A percentile compares a stretch with the other conserved stretches of the same genome.
These are phyloP conservation scores for Skeletonema tropicum DNA, from an alignment of 108 stramenopile genomes.

Conservation along the genomic window DNA sequence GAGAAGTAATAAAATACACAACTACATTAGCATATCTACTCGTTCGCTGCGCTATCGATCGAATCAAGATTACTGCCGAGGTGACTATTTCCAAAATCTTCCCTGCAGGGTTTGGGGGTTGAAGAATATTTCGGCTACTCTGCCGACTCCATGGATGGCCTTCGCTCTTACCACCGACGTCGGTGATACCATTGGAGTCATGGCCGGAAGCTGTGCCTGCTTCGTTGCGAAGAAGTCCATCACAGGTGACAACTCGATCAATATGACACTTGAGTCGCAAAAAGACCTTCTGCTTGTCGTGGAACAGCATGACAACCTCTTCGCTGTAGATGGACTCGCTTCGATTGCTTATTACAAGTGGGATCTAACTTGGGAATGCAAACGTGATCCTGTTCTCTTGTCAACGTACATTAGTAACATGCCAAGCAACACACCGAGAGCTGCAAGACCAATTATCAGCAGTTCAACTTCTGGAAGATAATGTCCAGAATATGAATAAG, in stretches of 20 bases:
- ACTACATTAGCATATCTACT: no score
- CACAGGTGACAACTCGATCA: constrained; percentile 40
- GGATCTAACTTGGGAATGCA: no score
- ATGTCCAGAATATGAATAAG: no score
- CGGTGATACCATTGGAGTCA: constrained; percentile 77
- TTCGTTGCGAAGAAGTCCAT: constrained; percentile 64
- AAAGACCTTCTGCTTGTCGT: constrained; percentile 76
- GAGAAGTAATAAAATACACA: no score
- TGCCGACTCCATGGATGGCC: constrained; percentile 57
- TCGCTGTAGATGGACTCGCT: no score
- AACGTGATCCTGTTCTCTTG: no score
- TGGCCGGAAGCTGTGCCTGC: constrained; percentile 66
- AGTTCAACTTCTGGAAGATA: no score
- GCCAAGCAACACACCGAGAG: no score
- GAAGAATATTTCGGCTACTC: constrained; percentile 56
- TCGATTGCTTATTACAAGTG: no score
- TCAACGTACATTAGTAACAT: no score
- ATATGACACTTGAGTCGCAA: constrained; percentile 61
- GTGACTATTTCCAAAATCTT: constrained; percentile 84
- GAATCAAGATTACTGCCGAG: constrained; percentile 68
- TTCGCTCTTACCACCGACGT: constrained; percentile 77
- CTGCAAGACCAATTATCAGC: no score
- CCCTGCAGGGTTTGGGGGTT: constrained; percentile 85
- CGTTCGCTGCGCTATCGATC: no score
- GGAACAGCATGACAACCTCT: constrained; percentile 86